These are phyloP conservation scores for Aegle marmelos DNA, from an alignment of 345 rosid genomes.

Conservation along the genomic window DNA sequence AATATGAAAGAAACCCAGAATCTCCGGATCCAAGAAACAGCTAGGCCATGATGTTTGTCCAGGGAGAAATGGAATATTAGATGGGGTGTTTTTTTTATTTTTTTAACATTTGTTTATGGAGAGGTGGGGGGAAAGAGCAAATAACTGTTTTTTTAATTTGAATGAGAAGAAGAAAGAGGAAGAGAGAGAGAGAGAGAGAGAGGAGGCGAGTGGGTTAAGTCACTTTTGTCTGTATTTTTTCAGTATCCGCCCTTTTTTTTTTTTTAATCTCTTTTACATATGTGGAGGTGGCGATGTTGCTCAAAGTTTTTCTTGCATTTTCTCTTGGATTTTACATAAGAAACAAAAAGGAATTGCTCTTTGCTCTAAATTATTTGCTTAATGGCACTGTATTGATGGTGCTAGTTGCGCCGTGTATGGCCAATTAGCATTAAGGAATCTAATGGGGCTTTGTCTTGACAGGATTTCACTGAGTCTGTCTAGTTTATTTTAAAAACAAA, in stretches of 20 bases:
- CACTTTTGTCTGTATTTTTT: conserved; percentile 22
- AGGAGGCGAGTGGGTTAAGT: conserved; percentile 4
- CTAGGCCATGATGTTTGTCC: conserved; percentile 62
- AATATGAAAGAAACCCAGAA: conserved; percentile 46
- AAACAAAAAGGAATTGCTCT: conserved; percentile 1
- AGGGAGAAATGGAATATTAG: conserved; percentile 47
- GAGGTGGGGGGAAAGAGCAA: conserved; percentile 12
- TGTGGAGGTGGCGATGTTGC: not conserved
- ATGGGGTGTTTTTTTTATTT: conserved; percentile 12
- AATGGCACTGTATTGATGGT: conserved; percentile 1
- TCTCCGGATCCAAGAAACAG: conserved; percentile 88
- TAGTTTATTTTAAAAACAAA: not conserved
- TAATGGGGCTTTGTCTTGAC: conserved; percentile 6
- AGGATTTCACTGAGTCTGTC: not conserved
- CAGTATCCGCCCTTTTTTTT: not conserved
- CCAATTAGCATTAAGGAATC: conserved; percentile 2
- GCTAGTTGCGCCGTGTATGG: conserved; percentile 6
- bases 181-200: not conserved
- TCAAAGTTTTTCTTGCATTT: not conserved
- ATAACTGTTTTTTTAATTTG: conserved; percentile 34
- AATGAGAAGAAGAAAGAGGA: not conserved
- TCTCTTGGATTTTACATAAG: conserved; percentile 14
- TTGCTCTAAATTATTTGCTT: not conserved
- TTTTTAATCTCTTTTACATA: conserved; percentile 9
- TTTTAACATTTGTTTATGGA: conserved; percentile 26